These are phyloP conservation scores for Lasiodiplodia theobromae DNA, from an alignment of 2,329 filamentous ascomycete genomes.

Conservation along the genomic window DNA sequence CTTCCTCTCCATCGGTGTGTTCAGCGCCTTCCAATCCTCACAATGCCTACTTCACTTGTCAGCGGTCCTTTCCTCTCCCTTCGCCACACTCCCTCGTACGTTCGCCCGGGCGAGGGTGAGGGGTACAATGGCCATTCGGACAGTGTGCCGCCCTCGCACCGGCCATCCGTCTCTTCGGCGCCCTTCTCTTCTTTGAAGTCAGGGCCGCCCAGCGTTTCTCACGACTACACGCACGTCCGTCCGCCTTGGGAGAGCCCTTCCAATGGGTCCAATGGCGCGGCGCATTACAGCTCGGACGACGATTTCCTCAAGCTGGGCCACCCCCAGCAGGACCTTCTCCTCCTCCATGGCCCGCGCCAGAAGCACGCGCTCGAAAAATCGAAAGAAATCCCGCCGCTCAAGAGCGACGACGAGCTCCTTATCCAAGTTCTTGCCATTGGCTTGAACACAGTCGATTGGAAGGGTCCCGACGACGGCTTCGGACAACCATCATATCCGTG, in stretches of 20 bases:
- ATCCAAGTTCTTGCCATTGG: conserved; percentile 70
- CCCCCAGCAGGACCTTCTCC: conserved; percentile 31
- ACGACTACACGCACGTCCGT: not conserved
- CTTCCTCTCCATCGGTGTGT: not conserved
- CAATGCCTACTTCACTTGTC: conserved; percentile 23
- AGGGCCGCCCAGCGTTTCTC: conserved; percentile 6
- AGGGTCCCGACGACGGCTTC: conserved; percentile 75
- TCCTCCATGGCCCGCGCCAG: conserved; percentile 23
- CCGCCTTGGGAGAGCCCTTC: not conserved
- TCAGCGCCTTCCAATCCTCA: not conserved
- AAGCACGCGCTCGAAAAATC: conserved; percentile 18
- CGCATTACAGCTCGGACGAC: conserved; percentile 11
- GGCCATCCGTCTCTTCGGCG: not conserved
- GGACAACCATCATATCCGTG: conserved; percentile 72
- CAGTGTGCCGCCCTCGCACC: not conserved
- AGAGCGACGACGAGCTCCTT: conserved; percentile 58
- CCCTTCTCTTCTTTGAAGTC: conserved; percentile 20
- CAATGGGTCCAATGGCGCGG: conserved; percentile 10
- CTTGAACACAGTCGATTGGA: conserved; percentile 80
- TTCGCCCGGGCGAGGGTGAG: not conserved
- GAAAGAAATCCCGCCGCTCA: conserved; percentile 18
- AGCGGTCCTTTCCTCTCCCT: conserved; percentile 25
- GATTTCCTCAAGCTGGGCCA: conserved; percentile 31
- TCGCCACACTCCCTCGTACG: conserved; percentile 12
- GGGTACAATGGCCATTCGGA: not conserved